A percentile compares a stretch with the other conserved stretches of the same genome.
These are phyloP conservation scores for Exophiala sp. DNA, from an alignment of 2,329 filamentous ascomycete genomes.

Conservation along the genomic window DNA sequence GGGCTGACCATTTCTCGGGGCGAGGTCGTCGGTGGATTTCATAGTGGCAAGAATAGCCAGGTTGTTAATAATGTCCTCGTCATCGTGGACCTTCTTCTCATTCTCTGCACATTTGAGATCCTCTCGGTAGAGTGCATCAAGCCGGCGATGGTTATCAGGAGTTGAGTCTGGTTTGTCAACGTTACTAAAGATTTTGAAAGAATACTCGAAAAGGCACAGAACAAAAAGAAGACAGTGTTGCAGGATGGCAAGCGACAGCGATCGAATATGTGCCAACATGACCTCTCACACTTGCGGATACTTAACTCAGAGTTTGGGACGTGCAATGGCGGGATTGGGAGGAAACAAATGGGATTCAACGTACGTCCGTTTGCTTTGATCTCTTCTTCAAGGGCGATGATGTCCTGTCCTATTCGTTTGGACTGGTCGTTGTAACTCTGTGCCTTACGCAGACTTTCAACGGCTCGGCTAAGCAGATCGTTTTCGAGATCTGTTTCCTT, in stretches of 20 bases:
- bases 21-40: constrained; percentile 47
- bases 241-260: background rate
- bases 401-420: constrained; percentile 37
- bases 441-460: constrained; percentile 26
- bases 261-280: background rate
- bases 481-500: constrained; percentile 27
- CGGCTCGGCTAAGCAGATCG: constrained; percentile 22
- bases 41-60: constrained; percentile 47
- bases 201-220: background rate
- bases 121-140: constrained; percentile 46
- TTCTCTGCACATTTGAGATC: constrained; percentile 47
- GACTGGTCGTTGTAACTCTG: constrained; percentile 26
- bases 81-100: constrained; percentile 48
- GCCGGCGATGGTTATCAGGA: constrained; percentile 30
- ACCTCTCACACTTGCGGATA: background rate
- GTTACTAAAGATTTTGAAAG: background rate
- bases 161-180: constrained; percentile 14
- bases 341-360: constrained; percentile 2
- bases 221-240: background rate
- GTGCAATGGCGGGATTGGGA: background rate
- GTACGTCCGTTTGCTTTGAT: constrained; percentile 44
- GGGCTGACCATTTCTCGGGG: constrained; percentile 37
- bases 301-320: too few relatives aligned
- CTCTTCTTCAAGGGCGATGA: constrained; percentile 42
- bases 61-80: constrained; percentile 50